Evolutionary conservation across 1,284 basidiomycete species (phyloP).

Genomic region (Cutaneotrichosporon sp.): DNA sequence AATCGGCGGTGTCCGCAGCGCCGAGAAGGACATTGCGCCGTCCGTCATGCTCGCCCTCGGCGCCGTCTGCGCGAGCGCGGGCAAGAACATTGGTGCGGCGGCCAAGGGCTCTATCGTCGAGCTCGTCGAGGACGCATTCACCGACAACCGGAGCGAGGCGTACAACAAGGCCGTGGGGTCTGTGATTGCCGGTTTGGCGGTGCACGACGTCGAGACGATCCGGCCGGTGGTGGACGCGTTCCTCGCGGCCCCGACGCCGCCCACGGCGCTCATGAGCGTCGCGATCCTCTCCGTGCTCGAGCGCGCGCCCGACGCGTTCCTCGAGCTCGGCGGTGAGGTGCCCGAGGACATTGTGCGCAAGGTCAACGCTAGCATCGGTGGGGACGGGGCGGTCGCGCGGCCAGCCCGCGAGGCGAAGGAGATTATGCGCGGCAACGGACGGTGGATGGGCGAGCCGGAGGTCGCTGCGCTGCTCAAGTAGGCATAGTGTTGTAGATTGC

Average conservation of each 20-base stretch:
- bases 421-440: conserved; percentile 59
- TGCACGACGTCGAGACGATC: conserved; percentile 64
- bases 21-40: conserved; percentile 72
- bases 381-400: conserved; percentile 73
- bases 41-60: conserved; percentile 77
- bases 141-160: conserved; percentile 59
- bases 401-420: conserved; percentile 85
- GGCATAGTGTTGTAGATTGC: conserved; percentile 6
- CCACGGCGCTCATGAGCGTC: conserved; percentile 59
- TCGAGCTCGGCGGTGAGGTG: conserved; percentile 59
- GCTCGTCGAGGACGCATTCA: conserved; percentile 76
- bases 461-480: conserved; percentile 34
- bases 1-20: conserved; percentile 56
- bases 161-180: conserved; percentile 70
- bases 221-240: conserved; percentile 63
- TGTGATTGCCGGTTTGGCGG: conserved; percentile 67
- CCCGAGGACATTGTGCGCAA: conserved; percentile 68
- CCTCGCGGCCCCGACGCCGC: conserved; percentile 42
- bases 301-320: conserved; percentile 63
- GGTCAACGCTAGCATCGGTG: conserved; percentile 67
- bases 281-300: conserved; percentile 67
- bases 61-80: conserved; percentile 71
- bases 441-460: conserved; percentile 41
- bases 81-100: conserved; percentile 73
- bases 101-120: conserved; percentile 72